A percentile compares a stretch with the other conserved stretches of the same genome.
phyloP scores from a whole-genome alignment of 768 basidiomycete species.

The Cystofilobasidium bisporidii region DNA sequence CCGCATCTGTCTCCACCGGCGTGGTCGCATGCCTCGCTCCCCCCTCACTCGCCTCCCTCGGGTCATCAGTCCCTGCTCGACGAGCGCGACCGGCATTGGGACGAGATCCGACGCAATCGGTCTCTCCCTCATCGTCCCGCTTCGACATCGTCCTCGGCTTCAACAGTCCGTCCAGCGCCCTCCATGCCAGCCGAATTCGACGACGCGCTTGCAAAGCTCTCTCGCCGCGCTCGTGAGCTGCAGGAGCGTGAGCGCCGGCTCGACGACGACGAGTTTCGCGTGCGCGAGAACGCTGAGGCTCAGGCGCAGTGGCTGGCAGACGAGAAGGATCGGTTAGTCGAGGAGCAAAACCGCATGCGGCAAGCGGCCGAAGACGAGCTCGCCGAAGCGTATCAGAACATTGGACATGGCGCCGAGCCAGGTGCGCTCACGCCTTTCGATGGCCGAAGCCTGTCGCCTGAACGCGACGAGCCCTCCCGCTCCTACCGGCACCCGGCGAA shows the following conservation, averaged over 20 bases:
- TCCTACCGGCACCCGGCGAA: background rate
- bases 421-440: background rate
- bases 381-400: background rate
- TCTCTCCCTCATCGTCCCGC: background rate
- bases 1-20: background rate
- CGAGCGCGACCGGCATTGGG: conserved; percentile 14
- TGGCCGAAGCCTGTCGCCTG: background rate
- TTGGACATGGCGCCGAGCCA: background rate
- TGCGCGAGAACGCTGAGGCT: conserved; percentile 9
- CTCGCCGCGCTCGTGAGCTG: background rate
- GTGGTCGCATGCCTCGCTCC: background rate
- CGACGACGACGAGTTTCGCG: conserved; percentile 11
- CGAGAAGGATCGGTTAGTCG: background rate
- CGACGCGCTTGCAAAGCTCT: background rate
- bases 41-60: background rate
- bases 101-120: conserved; percentile 6
- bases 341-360: background rate
- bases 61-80: background rate
- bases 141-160: background rate
- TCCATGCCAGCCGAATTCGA: background rate
- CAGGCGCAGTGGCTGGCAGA: conserved; percentile 12
- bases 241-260: background rate
- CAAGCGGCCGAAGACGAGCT: background rate
- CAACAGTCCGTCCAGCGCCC: background rate
- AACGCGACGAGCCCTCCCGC: background rate